These are phyloP conservation scores for Candida odintsovae DNA, from an alignment of 805 yeast genomes.

Conservation along the genomic window DNA sequence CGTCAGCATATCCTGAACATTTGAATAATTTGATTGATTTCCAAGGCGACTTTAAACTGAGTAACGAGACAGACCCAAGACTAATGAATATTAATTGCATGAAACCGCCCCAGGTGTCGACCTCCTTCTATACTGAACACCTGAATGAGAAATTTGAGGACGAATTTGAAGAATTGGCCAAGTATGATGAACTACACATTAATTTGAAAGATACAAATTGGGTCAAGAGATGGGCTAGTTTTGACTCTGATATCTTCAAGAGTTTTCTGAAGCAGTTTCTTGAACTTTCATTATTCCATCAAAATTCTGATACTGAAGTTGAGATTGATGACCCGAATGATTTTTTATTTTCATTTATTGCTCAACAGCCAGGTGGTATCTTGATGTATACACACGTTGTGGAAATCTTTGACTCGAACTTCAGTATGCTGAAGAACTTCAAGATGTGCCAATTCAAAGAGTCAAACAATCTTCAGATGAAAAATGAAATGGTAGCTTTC, in stretches of 20 bases:
- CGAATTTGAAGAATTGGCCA: conserved; percentile 19
- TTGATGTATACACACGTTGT: conserved; percentile 18
- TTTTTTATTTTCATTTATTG: neutral
- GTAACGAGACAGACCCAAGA: conserved; percentile 21
- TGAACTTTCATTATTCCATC: conserved; percentile 1
- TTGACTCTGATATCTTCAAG: conserved; percentile 52
- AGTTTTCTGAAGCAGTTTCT: conserved; percentile 59
- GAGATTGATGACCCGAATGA: neutral
- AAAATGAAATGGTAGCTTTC: conserved; percentile 13
- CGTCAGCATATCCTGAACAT: conserved; percentile 5
- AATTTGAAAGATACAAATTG: conserved; percentile 53
- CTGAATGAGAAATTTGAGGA: conserved; percentile 5
- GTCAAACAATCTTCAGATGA: conserved; percentile 3
- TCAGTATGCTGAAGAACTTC: conserved; percentile 14
- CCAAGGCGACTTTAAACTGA: conserved; percentile 13
- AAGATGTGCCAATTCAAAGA: conserved; percentile 12
- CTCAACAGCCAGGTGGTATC: conserved; percentile 18
- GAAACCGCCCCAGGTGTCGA: conserved; percentile 28
- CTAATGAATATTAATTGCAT: conserved; percentile 30
- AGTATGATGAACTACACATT: conserved; percentile 26
- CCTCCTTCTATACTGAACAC: conserved; percentile 24
- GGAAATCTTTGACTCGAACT: conserved; percentile 19
- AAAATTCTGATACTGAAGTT: neutral
- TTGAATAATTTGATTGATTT: conserved; percentile 11
- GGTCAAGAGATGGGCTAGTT: conserved; percentile 55